These are phyloP conservation scores for Fraxinus pennsylvanica DNA, from an alignment of 257 asterid genomes.

Conservation along the genomic window DNA sequence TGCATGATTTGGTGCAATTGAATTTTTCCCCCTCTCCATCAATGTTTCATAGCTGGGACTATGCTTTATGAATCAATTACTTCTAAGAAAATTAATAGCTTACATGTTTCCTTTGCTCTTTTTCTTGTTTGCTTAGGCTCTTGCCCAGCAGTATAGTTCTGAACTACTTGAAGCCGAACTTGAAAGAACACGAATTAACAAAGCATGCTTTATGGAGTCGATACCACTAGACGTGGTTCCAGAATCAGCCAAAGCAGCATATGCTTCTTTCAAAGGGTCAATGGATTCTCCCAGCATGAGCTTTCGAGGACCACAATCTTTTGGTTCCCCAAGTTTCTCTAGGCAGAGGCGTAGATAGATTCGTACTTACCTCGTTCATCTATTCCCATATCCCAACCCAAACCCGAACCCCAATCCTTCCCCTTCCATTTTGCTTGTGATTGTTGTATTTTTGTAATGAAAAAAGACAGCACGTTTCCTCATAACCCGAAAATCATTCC, in stretches of 20 bases:
- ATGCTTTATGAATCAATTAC: not conserved
- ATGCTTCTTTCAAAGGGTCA: slow-evolving; percentile 85
- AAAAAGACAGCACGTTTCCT: slow-evolving; percentile 3
- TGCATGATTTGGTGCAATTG: not conserved
- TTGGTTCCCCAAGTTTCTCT: slow-evolving; percentile 74
- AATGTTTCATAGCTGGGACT: not conserved
- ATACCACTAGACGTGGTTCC: slow-evolving; percentile 77
- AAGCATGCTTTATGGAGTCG: slow-evolving; percentile 91
- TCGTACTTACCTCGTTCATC: slow-evolving; percentile 1
- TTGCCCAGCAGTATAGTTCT: slow-evolving; percentile 88
- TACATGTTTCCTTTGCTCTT: not conserved
- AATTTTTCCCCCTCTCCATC: not conserved
- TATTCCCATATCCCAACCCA: not conserved
- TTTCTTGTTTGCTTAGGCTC: slow-evolving; percentile 53
- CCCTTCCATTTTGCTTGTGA: slow-evolving; percentile 30
- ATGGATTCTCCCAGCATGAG: slow-evolving; percentile 69
- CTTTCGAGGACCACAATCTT: slow-evolving; percentile 51
- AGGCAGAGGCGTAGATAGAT: slow-evolving; percentile 81
- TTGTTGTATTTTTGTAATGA: slow-evolving; percentile 39
- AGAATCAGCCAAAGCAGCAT: slow-evolving; percentile 95
- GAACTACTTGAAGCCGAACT: slow-evolving; percentile 90
- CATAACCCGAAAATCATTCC: not conserved
- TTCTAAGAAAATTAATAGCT: not conserved
- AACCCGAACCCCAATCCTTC: not conserved
- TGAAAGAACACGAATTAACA: slow-evolving; percentile 87